Base-by-base conservation (phyloP, 371 early-diverging fungal species). In the Rhizopus sp. region DNA sequence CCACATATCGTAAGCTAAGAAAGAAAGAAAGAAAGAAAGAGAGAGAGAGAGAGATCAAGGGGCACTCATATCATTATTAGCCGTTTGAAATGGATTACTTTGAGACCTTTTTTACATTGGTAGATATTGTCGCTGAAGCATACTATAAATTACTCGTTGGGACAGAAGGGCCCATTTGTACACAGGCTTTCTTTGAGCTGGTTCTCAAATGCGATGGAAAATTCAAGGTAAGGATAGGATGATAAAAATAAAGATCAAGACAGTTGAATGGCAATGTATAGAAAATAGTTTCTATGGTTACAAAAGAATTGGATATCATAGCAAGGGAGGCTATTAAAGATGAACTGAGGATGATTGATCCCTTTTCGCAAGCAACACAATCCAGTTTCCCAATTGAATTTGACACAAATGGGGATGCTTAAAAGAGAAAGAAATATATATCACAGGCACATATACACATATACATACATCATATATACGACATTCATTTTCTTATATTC, bases 41-140 rank as follows among this genome's bases (percentile, higher is more conserved):
- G 6, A 30, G 16, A 9, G 16, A 17, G 7, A 59, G 23, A 23
- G 23, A 23, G 2, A 40, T 41, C 15, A 30, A 44, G 32, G 13
- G 4, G 9, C 13, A 8, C 16, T 12, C n/a, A 41, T 49, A 37
- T 37, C 10, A n/a, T 37, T n/a, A 31, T 9, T 55, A 83, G 83
- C 81, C 83, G 5, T 81, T 78, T 59, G 83, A 83, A 55, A 57
- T 81, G 58, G 83, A 83, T 56, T 83, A 83, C 57, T 66, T 81
- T 37, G 81, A 83, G 48, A 78, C 78, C 3, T 80, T 81, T 37
- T 81, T 72, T 41, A 78, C 81, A 10, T 52, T 83, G 33, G 64
- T 75, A 41, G 83, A 81, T 55, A 72, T 81, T 9, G 44, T 81
- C 53, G 64, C 63, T 30, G 81, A 78, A 38, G 75, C 69, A 12